Evolutionary conservation across 805 yeast species (phyloP), one percentile per base, ranked within the genome.

Genomic region (Monosporozyma aerobia): DNA sequence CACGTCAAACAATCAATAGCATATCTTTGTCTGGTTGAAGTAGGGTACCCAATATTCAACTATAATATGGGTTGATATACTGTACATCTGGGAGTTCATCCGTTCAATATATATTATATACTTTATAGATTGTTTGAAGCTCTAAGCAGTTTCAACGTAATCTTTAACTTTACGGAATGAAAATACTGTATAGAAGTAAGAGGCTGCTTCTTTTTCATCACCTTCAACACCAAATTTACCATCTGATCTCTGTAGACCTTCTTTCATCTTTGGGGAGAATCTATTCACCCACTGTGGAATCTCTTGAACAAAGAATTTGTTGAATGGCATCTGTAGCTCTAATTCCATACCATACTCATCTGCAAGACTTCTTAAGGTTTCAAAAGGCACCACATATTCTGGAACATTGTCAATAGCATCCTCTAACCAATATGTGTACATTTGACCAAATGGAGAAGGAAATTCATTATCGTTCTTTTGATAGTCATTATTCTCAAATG

Each of bases 351-450:
- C 88, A 66, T 82, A 87, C 54, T 89, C 95, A 63, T 84, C 88
- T 45, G 97, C 95, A 51, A 92, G 70, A 52, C 84, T 80, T 67
- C 96, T 77, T 53, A 94, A 79, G 1, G 83, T 79, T 62, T 92
- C 97, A 69, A 94, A 90, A 1, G 97, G 98, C 6, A 94, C 97
- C 5, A 94, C 95, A 63, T 86, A 94, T 64, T 94, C 99, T 0
- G 98, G 98, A 25, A 94, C 97, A 61, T 94, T 84, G 56, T 89
- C 97, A 48, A 94, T 92, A 0, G 99, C 99, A 71, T 94, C 99
- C 57, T 82, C 82, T 54, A 94, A 72, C 70, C 75, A 87, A 65
- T 87, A 94, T 51, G 79, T 80, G 68, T 94, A 94, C 61, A 80
- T 76, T 67, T 90, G 86, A 0, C 99, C 99, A 64, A 74, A 89